Percentiles rank a stretch among this genome's conserved stretches.
Conservation (phyloP, 2,329 filamentous ascomycete species). For the Penicillium decumbens region DNA sequence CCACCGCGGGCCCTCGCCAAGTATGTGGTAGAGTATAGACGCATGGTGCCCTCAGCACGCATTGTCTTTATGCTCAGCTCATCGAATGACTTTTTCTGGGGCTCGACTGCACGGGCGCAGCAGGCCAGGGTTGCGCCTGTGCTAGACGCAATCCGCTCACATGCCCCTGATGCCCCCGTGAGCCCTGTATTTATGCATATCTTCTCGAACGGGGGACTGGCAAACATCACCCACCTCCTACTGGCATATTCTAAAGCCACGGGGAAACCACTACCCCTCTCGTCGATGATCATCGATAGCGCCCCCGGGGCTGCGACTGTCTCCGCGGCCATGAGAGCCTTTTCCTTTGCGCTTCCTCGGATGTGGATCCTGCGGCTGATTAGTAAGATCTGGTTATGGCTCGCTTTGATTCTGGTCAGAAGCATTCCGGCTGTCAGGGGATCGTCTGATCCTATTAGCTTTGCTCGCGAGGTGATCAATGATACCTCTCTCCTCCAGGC, state of each 20-base stretch:
- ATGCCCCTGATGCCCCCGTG: conserved; percentile 14
- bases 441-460: conserved; percentile 23
- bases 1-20: conserved; percentile 43
- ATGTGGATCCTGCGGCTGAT: conserved; percentile 30
- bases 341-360: conserved; percentile 35
- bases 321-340: conserved; percentile 26
- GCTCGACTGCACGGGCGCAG: conserved; percentile 22
- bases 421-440: conserved; percentile 18
- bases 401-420: conserved; percentile 20
- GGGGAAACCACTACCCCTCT: conserved; percentile 35
- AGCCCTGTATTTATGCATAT: conserved; percentile 42
- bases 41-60: conserved; percentile 41
- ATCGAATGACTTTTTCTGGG: conserved; percentile 33
- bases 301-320: conserved; percentile 40
- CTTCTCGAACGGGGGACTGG: conserved; percentile 50
- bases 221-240: conserved; percentile 39
- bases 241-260: conserved; percentile 34
- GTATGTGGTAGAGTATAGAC: conserved; percentile 45
- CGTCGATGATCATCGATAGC: conserved; percentile 45
- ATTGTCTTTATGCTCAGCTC: conserved; percentile 42
- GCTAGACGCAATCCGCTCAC: conserved; percentile 32
- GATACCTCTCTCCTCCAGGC: conserved; percentile 24
- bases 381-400: conserved; percentile 24
- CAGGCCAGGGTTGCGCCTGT: conserved; percentile 31
- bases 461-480: conserved; percentile 31